Evolutionary conservation across 306 rosid genomes (phyloP).

Genomic region (Luffa aegyptiaca): DNA sequence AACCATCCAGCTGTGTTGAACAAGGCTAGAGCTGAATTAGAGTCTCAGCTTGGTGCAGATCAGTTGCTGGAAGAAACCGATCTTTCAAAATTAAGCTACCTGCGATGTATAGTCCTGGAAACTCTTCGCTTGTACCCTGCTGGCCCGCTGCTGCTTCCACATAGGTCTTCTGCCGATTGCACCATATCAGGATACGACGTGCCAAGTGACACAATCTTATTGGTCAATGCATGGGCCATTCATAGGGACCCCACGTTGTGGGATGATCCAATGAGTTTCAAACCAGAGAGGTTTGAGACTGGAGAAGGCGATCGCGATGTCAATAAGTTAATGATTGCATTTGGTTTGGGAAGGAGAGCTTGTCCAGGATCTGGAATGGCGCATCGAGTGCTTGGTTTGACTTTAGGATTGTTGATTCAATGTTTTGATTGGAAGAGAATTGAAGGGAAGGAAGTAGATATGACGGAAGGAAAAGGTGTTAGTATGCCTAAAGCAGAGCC

Average conservation of each 20-base stretch:
- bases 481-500: neutral
- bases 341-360: slow-evolving; percentile 3
- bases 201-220: slow-evolving; percentile 26
- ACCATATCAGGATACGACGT: slow-evolving; percentile 24
- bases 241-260: slow-evolving; percentile 23
- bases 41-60: slow-evolving; percentile 19
- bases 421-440: neutral
- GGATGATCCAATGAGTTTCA: slow-evolving; percentile 10
- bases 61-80: slow-evolving; percentile 31
- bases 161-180: slow-evolving; percentile 28
- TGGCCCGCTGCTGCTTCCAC: slow-evolving; percentile 25
- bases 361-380: neutral
- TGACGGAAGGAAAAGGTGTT: neutral
- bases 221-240: slow-evolving; percentile 43
- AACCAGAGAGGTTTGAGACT: slow-evolving; percentile 19
- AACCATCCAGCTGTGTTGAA: slow-evolving; percentile 35
- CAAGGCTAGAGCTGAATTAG: slow-evolving; percentile 34
- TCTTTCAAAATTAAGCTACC: slow-evolving; percentile 22
- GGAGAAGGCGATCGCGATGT: slow-evolving; percentile 9
- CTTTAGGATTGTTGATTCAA: neutral
- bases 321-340: neutral
- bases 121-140: slow-evolving; percentile 32
- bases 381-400: slow-evolving; percentile 4
- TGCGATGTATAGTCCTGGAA: slow-evolving; percentile 27
- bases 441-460: neutral